phyloP scores from a whole-genome alignment of 192 early-diverging fungal species.

The Backusella psychrophila region DNA sequence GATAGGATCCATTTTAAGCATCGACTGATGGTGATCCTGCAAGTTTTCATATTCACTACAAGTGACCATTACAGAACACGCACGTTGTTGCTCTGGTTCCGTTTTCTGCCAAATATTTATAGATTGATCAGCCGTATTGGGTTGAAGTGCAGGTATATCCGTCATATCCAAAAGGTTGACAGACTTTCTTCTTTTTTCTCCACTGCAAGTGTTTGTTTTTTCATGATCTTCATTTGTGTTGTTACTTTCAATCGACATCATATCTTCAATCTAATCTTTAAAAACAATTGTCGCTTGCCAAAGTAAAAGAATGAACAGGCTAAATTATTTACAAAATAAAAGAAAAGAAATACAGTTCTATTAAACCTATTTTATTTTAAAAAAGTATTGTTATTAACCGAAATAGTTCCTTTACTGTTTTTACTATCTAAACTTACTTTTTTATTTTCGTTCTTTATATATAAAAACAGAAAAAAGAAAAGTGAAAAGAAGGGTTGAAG shows the following conservation, averaged over 20 bases:
- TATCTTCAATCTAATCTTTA: not conserved
- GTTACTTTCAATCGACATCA: not conserved
- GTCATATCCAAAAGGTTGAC: slow-evolving; percentile 4
- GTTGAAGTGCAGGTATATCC: not conserved
- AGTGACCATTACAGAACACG: not conserved
- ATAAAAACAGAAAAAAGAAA: not conserved
- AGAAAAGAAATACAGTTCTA: not conserved
- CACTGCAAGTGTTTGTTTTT: not conserved
- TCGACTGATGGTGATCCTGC: not conserved
- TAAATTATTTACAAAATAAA: not conserved
- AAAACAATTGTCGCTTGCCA: not conserved
- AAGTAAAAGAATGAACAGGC: not conserved
- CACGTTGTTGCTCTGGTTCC: not conserved
- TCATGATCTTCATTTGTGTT: not conserved
- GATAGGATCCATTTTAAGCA: slow-evolving; percentile 6
- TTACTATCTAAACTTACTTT: too few species aligned
- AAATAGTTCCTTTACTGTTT: not conserved
- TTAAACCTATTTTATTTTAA: not conserved
- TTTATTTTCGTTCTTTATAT: not conserved
- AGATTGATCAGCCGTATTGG: not conserved
- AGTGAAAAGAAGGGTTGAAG: not conserved
- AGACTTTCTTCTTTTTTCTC: not conserved
- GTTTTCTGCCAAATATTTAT: not conserved
- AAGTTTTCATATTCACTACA: not conserved
- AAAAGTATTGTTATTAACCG: not conserved